Base-by-base conservation (phyloP, 176 grass and related monocot genomes). In the Dactylis glomerata region DNA sequence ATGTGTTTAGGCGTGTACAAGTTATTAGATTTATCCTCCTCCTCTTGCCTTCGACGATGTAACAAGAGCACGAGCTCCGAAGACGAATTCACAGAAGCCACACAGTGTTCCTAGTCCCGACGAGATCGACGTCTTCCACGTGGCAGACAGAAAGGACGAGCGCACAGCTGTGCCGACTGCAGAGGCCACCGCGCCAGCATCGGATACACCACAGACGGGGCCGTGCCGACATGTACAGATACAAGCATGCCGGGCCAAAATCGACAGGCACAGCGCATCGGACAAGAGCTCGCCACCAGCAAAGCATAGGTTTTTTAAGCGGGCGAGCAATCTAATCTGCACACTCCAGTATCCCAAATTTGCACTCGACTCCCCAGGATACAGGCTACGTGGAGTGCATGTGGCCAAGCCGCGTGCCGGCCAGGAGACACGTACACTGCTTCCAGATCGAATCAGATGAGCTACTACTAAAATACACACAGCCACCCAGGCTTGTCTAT, bases 281-380 rank as follows among this genome's bases (percentile, higher is more conserved):
- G 72, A 75, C 26, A 75, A 75, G 72, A 9, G 51, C 72, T 32
- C 45, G 72, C 72, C 72, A 75, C 72, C 72, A 75, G 72, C 71
- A 75, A 74, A 32, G 63, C 72, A 75, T 45, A 31, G 8, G 24
- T 42, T 49, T 73, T 47, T 27, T 46, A 46, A 73, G 8, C 4
- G 24, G 42, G 3, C 4, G 45, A 49, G 70, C 1, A 73, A 46
- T 73, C 8, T 50, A 50, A 31, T 74, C 26, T 9, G 0, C 42
- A 19, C 2, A 28, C 7, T 51, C 2, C 8, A 17, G 45, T 0
- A 12, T 31, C 71, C 71, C 44, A 32, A 11, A 5, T 50, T 50
- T 8, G 44, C 71, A 75, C 71, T 26, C 71, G 72, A 32, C 72
- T 32, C 28, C 70, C 32, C 23, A 20, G 61, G 6, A 63, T 15